Evolutionary conservation across 2,329 filamentous ascomycete species (phyloP), one percentile per base, ranked within the genome.

Genomic region (Colletotrichum tropicicola): DNA sequence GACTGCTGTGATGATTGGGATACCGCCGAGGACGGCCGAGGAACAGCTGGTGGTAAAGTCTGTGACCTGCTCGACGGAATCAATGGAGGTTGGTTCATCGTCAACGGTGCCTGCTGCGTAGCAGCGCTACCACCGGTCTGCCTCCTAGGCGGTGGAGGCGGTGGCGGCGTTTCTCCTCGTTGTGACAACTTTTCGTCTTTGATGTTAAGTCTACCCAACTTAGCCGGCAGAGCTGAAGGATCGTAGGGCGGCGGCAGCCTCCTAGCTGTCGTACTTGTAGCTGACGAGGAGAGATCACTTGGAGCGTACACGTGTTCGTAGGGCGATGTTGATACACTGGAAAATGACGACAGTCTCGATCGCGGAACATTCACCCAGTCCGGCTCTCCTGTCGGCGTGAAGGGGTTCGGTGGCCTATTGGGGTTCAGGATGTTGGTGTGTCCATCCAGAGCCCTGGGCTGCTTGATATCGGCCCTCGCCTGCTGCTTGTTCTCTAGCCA

Each of bases 361-460:
- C 86, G 80, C 21, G 87, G 84, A 6, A 91, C 82, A 4, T 85
- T 85, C 43, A 97, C 88, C 96, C 96, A 98, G 72, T 98, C 94
- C 9, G 91, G 87, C 75, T 97, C 92, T 30, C 90, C 85, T 2
- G 87, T 89, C 1, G 86, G 82, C 1, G 85, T 85, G 75, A 97
- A 98, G 0, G 96, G 96, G 72, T 98, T 98, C 1, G 91, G 88
- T 12, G 89, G 87, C 49, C 92, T 87, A 30, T 88, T 85, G 1
- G 91, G 88, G 74, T 97, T 98, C 21, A 92, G 85, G 3, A 89
- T 80, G 70, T 89, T 84, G 10, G 86, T 83, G 39, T 85, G 83
- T 3, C 83, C 79, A 52, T 81, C 80, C 52, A 78, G 74, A 7
- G 79, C 76, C 41, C 76, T 80, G 1, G 93, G 92, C 8, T 92